Base-by-base conservation (phyloP, 2,329 filamentous ascomycete genomes). In the Exophiala spinifera region DNA sequence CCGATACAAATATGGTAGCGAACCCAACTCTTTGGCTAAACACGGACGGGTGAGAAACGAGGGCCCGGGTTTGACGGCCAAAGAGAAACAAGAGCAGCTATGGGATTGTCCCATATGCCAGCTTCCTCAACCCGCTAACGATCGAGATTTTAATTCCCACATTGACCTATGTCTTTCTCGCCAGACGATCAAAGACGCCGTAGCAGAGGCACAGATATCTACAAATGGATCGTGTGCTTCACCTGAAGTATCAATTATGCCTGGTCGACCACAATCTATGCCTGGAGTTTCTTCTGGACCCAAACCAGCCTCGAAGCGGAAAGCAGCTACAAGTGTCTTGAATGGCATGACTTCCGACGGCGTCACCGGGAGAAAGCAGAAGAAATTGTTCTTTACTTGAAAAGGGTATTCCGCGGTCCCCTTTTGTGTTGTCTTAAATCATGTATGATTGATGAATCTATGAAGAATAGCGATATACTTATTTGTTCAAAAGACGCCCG, bases 101-200 rank as follows among this genome's bases (percentile, higher is more conserved):
- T 97, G 91, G 91, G 80, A 86, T 34, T 99, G 94, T 69, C 94
- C 94, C 0, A 88, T 97, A 42, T 99, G 94, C 69, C 73, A 76
- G n/a, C 77, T 86, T 14, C 85, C 89, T 0, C 91, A 96, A 65
- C 66, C 76, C 0, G 82, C 90, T 0, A 90, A 96, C 67, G 90
- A 96, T 67, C 79, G 79, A 43, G 75, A 74, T 0, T 95, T 97
- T 72, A 99, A 99, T 63, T 83, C 87, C 53, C 94, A 99, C 66
- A 91, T 99, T 48, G 94, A 99, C 68, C 81, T 88, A 7, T 99
- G 94, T 69, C 79, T 99, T 1, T 96, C 91, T 0, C 80, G 86
- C 51, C 84, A 88, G 65, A 89, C 90, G 0, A 97, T 99, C 64
- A 86, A 86, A 43, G 89, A 96, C 64, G 87, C 84, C 0, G 85